These are phyloP conservation scores for Euphorbia tirucalli DNA, from an alignment of 345 rosid species.

Conservation along the genomic window DNA sequence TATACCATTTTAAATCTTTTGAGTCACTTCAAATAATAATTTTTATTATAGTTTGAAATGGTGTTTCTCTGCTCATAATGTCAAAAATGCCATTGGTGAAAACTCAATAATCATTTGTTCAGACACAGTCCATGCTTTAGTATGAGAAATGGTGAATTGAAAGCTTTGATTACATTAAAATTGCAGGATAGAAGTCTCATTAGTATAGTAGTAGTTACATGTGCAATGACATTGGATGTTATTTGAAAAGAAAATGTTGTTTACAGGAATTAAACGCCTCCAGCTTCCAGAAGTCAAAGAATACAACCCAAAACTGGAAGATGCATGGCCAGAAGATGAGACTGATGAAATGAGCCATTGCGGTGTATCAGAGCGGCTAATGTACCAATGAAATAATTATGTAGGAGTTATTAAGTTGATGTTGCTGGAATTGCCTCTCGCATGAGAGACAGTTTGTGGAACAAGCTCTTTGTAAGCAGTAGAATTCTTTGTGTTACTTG, in stretches of 20 bases:
- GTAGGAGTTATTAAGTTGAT: background rate
- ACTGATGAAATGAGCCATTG: background rate
- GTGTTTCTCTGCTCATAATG: too few species aligned
- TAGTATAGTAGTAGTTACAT: background rate
- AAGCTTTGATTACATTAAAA: background rate
- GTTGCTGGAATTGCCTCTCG: background rate
- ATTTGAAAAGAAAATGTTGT: too few species aligned
- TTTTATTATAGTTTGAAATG: too few species aligned
- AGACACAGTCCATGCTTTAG: background rate
- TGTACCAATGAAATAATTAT: background rate
- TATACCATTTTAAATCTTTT: too few species aligned
- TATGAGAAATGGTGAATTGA: background rate
- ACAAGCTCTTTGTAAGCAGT: too few species aligned
- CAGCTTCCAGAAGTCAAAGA: too few species aligned
- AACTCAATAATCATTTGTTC: background rate
- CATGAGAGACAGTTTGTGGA: too few species aligned
- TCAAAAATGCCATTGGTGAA: background rate
- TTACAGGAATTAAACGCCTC: constrained; percentile 1
- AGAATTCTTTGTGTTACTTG: background rate
- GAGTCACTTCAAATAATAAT: too few species aligned
- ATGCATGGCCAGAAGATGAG: background rate
- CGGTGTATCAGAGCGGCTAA: background rate
- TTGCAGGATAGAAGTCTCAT: background rate
- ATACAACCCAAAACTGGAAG: background rate
- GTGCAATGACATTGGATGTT: background rate